A percentile compares a stretch with the other conserved stretches of the same genome.
Evolutionary conservation across 1,284 basidiomycete species (phyloP).

Genomic region (Golubevia sp.): DNA sequence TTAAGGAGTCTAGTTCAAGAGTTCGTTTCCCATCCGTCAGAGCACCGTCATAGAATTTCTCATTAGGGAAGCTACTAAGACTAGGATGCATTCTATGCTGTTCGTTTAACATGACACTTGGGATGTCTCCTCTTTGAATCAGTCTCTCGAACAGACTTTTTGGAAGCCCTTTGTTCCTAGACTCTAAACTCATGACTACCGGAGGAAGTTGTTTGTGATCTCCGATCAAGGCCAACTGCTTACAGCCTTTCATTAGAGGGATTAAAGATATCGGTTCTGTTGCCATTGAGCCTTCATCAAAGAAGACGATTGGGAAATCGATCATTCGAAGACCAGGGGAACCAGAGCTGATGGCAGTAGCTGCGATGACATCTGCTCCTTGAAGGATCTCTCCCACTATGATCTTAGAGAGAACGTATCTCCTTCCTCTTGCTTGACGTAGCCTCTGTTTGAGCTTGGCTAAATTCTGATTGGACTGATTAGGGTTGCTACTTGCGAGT

Average conservation of each 20-base stretch:
- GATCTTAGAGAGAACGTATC: constrained; percentile 16
- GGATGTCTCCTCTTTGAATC: constrained; percentile 69
- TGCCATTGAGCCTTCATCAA: constrained; percentile 94
- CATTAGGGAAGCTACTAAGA: constrained; percentile 82
- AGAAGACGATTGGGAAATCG: constrained; percentile 89
- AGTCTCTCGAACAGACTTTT: constrained; percentile 86
- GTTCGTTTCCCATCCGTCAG: constrained; percentile 71
- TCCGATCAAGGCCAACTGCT: constrained; percentile 84
- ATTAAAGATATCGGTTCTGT: constrained; percentile 72
- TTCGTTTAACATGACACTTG: constrained; percentile 83
- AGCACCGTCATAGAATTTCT: constrained; percentile 76
- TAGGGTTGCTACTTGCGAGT: constrained; percentile 11
- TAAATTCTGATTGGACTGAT: constrained; percentile 29
- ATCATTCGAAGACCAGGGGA: constrained; percentile 63
- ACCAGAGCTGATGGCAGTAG: constrained; percentile 14
- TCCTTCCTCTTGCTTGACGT: constrained; percentile 57
- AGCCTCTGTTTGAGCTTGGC: not conserved
- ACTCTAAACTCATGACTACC: constrained; percentile 73
- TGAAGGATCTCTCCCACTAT: constrained; percentile 67
- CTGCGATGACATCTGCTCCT: constrained; percentile 72
- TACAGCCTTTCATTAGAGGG: constrained; percentile 67
- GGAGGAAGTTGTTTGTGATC: constrained; percentile 97
- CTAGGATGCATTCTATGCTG: constrained; percentile 94
- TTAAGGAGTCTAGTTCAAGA: constrained; percentile 19
- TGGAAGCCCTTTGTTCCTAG: constrained; percentile 73